Evolutionary conservation across 1,284 basidiomycete genomes (phyloP).

Genomic region (Puccinia horiana): DNA sequence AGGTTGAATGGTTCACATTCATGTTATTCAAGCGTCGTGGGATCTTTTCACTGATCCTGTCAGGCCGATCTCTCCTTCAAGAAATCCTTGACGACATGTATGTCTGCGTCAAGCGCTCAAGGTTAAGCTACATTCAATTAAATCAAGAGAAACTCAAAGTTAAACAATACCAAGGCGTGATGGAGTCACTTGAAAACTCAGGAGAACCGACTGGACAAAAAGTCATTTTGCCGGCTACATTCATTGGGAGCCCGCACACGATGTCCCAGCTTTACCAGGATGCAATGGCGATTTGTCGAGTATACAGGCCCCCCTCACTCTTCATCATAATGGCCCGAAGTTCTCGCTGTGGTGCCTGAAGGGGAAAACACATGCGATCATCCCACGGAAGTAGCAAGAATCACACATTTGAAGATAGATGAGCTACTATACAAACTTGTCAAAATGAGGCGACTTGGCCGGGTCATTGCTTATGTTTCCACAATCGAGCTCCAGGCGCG

Average conservation of each 20-base stretch:
- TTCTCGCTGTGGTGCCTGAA: conserved; percentile 60
- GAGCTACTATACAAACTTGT: conserved; percentile 52
- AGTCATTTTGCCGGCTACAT: conserved; percentile 59
- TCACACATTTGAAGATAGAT: conserved; percentile 62
- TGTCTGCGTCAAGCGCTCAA: too few relatives aligned
- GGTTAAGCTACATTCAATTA: too few relatives aligned
- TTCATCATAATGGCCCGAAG: conserved; percentile 62
- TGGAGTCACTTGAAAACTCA: background rate
- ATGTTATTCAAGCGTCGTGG: too few relatives aligned
- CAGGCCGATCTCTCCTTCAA: background rate
- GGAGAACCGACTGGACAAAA: conserved; percentile 30
- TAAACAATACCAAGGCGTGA: background rate
- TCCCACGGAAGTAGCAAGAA: conserved; percentile 62
- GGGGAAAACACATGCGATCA: conserved; percentile 61
- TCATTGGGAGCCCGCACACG: conserved; percentile 59
- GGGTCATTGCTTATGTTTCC: conserved; percentile 59
- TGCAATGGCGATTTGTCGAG: too few relatives aligned
- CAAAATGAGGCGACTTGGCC: conserved; percentile 58
- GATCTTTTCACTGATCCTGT: background rate
- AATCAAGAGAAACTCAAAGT: too few relatives aligned
- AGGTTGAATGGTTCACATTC: too few relatives aligned
- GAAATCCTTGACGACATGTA: too few relatives aligned
- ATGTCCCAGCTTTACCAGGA: conserved; percentile 60
- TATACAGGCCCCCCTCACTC: conserved; percentile 58
- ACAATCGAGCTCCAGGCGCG: conserved; percentile 65